Base-by-base conservation (phyloP, 2,329 filamentous ascomycete genomes). In the Aureobasidium sp. region DNA sequence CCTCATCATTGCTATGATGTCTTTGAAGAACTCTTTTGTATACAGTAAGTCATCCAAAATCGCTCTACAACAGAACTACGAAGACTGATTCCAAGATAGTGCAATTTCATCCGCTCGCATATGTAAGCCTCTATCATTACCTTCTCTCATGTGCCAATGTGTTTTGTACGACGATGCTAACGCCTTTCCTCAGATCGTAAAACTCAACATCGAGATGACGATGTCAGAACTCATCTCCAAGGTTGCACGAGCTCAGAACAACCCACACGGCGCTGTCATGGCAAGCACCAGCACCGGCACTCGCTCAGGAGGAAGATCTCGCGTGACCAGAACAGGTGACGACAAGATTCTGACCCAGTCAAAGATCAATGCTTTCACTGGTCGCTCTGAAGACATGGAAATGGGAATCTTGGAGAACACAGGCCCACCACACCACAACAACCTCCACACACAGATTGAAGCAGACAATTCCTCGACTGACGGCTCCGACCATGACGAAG, bases 131-230 rank as follows among this genome's bases (percentile, higher is more conserved):
- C 8, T 25, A 4, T 25, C 8, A 13, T 44, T 13, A 25, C 3
- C 21, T 44, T 27, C 21, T 5, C 9, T 13, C 13, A 13, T 9
- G 5, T 25, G 4, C 21, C 41, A 14, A 27, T 6, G 10, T 44
- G 2, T n/a, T 3, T 25, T 27, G 2, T 13, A 27, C 25, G 41
- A 27, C 13, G 41, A 27, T 9, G 11, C 41, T 44, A 27, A 44
- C 11, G 11, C 21, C 10, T 27, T 44, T 27, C 41, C 41, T 11
- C 11, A 44, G 41, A 69, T 79, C 14, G 70, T 78, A 62, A 81
- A 81, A 64, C 71, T 81, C 41, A 75, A 79, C 65, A 80, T 82
- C 67, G 79, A 81, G 66, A 78, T 81, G 74, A 77, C 76, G 55
- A 78, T 82, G 75, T 78, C 79, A 63, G 76, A 79, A 57, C 74